phyloP scores from a whole-genome alignment of 2,329 filamentous ascomycete species.

The Epichloe amarillans region DNA sequence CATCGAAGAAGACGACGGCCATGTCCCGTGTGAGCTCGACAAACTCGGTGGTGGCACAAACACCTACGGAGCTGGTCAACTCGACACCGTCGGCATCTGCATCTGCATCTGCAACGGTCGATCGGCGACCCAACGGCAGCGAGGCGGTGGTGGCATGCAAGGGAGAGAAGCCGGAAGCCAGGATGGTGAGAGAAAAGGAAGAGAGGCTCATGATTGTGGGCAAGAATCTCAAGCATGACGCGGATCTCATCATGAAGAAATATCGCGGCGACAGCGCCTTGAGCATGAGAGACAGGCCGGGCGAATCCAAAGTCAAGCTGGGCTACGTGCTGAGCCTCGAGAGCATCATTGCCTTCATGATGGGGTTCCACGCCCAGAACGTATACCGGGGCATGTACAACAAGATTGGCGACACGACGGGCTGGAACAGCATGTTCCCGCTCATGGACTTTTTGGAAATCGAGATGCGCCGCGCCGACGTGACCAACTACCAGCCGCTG shows the following conservation, averaged over 20 bases:
- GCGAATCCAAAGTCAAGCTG: conserved; percentile 25
- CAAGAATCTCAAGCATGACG: conserved; percentile 39
- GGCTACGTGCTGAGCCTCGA: conserved; percentile 32
- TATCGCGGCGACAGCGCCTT: conserved; percentile 12
- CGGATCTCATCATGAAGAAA: conserved; percentile 29
- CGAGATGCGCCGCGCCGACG: conserved; percentile 22
- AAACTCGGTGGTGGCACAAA: conserved; percentile 37
- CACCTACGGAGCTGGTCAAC: conserved; percentile 32
- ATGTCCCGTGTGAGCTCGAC: conserved; percentile 42
- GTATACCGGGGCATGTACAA: conserved; percentile 30
- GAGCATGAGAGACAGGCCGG: conserved; percentile 11
- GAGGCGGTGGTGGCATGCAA: conserved; percentile 14
- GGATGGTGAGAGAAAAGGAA: conserved; percentile 22
- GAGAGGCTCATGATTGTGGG: conserved; percentile 27
- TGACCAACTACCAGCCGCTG: conserved; percentile 24
- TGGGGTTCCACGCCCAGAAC: conserved; percentile 37
- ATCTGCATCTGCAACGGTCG: conserved; percentile 11
- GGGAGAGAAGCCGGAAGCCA: conserved; percentile 11
- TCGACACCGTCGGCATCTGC: conserved; percentile 16
- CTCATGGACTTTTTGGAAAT: conserved; percentile 28
- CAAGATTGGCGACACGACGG: conserved; percentile 25
- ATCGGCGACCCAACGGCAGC: conserved; percentile 20
- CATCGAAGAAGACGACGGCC: conserved; percentile 35
- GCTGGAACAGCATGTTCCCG: conserved; percentile 33
- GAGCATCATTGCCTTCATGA: conserved; percentile 39